phyloP scores from a whole-genome alignment of 495 filamentous ascomycete genomes.

The Podospora pseudopauciseta region DNA sequence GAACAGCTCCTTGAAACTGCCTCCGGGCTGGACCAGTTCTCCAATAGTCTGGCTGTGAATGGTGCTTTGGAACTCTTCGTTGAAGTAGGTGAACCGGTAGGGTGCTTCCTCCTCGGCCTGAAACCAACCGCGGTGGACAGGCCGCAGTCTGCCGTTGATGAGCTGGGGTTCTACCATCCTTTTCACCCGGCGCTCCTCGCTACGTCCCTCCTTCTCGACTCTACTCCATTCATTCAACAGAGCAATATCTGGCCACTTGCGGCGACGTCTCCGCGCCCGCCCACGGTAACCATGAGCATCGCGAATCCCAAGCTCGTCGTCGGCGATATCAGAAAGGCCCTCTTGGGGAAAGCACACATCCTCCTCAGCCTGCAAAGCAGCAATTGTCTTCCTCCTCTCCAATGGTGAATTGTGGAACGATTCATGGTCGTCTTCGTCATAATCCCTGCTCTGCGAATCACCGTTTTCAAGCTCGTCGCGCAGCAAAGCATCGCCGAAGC shows the following conservation, averaged over 20 bases:
- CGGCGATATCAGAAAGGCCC: slow-evolving; percentile 69
- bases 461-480: slow-evolving; percentile 50
- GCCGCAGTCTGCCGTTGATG: slow-evolving; percentile 80
- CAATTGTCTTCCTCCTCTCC: slow-evolving; percentile 47
- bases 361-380: slow-evolving; percentile 57
- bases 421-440: slow-evolving; percentile 35
- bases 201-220: slow-evolving; percentile 86
- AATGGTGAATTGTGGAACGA: slow-evolving; percentile 32
- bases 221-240: slow-evolving; percentile 87
- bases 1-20: slow-evolving; percentile 81
- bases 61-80: slow-evolving; percentile 89
- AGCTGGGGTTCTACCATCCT: slow-evolving; percentile 91
- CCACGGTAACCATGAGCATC: slow-evolving; percentile 31
- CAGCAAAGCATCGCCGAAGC: slow-evolving; percentile 76
- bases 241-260: slow-evolving; percentile 57
- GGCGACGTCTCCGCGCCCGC: slow-evolving; percentile 52
- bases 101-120: slow-evolving; percentile 84
- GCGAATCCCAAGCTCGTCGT: slow-evolving; percentile 60
- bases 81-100: slow-evolving; percentile 97
- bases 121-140: slow-evolving; percentile 78
- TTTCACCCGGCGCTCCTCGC: slow-evolving; percentile 81
- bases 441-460: slow-evolving; percentile 31
- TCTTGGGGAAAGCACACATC: slow-evolving; percentile 93
- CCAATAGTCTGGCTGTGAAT: slow-evolving; percentile 95
- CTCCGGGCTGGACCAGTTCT: slow-evolving; percentile 79